phyloP scores from a whole-genome alignment of 176 grass and related monocot species.

The Tillandsia leiboldiana region DNA sequence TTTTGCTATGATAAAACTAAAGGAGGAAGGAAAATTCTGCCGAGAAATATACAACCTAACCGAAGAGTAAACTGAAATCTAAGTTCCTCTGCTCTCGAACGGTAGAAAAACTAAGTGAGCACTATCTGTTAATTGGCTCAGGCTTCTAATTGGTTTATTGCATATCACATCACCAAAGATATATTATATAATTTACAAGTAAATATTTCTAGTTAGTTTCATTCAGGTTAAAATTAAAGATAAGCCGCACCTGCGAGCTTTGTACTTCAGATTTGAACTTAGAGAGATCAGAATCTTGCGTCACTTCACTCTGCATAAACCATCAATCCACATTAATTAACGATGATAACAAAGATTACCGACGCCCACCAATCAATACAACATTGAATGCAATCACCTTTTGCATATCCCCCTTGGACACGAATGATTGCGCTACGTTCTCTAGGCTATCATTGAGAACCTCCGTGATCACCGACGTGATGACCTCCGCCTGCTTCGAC shows the following conservation, averaged over 20 bases:
- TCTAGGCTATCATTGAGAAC: slow-evolving; percentile 95
- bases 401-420: slow-evolving; percentile 83
- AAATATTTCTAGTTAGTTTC: too few species aligned
- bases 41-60: too few species aligned
- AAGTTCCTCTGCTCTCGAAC: too few species aligned
- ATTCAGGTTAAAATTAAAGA: too few species aligned
- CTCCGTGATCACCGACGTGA: slow-evolving; percentile 86
- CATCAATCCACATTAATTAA: neutral
- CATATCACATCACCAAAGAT: too few species aligned
- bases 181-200: too few species aligned
- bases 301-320: slow-evolving; percentile 65
- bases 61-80: too few species aligned
- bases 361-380: neutral
- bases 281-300: slow-evolving; percentile 73
- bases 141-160: too few species aligned
- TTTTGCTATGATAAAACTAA: too few species aligned
- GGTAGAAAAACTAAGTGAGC: too few species aligned
- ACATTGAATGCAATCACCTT: slow-evolving; percentile 28
- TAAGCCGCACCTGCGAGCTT: slow-evolving; percentile 43
- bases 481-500: slow-evolving; percentile 86
- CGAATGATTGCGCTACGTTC: slow-evolving; percentile 84
- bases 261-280: slow-evolving; percentile 83
- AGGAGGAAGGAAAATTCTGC: too few species aligned
- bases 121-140: too few species aligned
- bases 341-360: neutral